These are phyloP conservation scores for Galerina sulciceps DNA, from an alignment of 768 basidiomycete genomes.

Conservation along the genomic window DNA sequence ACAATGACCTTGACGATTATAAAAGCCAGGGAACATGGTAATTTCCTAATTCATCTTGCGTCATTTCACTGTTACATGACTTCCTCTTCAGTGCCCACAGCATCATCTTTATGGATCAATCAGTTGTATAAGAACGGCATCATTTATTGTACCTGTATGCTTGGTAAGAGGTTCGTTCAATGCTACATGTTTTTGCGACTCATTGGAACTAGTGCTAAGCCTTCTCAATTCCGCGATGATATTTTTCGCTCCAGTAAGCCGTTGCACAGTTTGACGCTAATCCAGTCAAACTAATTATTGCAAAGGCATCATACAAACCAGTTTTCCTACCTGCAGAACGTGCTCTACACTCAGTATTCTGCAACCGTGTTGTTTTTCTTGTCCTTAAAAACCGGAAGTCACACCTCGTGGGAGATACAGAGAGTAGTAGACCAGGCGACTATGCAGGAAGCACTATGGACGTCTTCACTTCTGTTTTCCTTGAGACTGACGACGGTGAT, in stretches of 20 bases:
- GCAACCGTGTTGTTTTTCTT: slow-evolving; percentile 2
- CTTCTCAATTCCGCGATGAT: background rate
- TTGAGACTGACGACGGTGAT: background rate
- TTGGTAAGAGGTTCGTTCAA: background rate
- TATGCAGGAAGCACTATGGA: background rate
- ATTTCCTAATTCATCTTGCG: background rate
- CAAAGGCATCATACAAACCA: background rate
- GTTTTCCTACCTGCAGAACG: background rate
- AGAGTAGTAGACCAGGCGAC: background rate
- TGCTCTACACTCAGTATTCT: slow-evolving; percentile 3
- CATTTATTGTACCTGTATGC: slow-evolving; percentile 2
- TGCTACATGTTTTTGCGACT: background rate
- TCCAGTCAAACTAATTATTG: background rate
- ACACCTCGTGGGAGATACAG: background rate
- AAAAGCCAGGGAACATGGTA: slow-evolving; percentile 3
- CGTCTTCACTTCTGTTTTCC: background rate
- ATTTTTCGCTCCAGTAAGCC: background rate
- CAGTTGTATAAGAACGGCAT: slow-evolving; percentile 1
- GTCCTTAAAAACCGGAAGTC: background rate
- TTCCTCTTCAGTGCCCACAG: background rate
- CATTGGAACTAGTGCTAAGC: background rate
- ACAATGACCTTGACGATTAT: background rate
- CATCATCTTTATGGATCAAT: background rate
- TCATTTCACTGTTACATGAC: no score
- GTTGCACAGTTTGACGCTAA: no score